Conservation (phyloP, 2,329 filamentous ascomycete species). For the Huntiella bhutanensis region DNA sequence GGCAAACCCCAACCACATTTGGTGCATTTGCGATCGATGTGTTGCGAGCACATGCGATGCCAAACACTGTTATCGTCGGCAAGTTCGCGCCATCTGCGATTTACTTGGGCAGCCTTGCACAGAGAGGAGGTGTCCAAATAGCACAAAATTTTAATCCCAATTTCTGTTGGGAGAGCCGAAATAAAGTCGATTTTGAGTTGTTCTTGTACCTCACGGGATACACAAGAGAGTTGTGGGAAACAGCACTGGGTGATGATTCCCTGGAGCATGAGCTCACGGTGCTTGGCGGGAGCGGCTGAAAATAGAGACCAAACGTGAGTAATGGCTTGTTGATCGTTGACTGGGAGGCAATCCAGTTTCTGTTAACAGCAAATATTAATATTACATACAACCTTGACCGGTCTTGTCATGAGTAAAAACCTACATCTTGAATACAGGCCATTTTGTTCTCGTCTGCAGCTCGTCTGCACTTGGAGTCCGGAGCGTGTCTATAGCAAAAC, state of each 20-base stretch:
- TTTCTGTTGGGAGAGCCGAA: conserved; percentile 67
- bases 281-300: conserved; percentile 82
- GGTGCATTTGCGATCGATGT: conserved; percentile 81
- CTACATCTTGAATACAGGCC: conserved; percentile 76
- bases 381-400: background rate
- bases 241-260: conserved; percentile 93
- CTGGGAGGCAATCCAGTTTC: conserved; percentile 66
- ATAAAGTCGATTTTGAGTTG: conserved; percentile 97
- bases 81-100: conserved; percentile 64
- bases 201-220: conserved; percentile 78
- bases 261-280: conserved; percentile 89
- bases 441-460: conserved; percentile 92
- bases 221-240: conserved; percentile 86
- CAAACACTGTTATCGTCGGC: conserved; percentile 97
- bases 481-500: conserved; percentile 88
- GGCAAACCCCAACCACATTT: conserved; percentile 94
- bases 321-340: conserved; percentile 82
- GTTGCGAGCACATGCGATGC: conserved; percentile 94
- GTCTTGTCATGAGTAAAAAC: conserved; percentile 17
- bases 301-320: conserved; percentile 96
- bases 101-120: conserved; percentile 91
- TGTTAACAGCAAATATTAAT: conserved; percentile 18
- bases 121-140: conserved; percentile 86
- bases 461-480: conserved; percentile 80
- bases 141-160: conserved; percentile 83